A percentile compares a stretch with the other conserved stretches of the same genome.
phyloP scores from a whole-genome alignment of 192 early-diverging fungal genomes.

The Coemansia sp. region DNA sequence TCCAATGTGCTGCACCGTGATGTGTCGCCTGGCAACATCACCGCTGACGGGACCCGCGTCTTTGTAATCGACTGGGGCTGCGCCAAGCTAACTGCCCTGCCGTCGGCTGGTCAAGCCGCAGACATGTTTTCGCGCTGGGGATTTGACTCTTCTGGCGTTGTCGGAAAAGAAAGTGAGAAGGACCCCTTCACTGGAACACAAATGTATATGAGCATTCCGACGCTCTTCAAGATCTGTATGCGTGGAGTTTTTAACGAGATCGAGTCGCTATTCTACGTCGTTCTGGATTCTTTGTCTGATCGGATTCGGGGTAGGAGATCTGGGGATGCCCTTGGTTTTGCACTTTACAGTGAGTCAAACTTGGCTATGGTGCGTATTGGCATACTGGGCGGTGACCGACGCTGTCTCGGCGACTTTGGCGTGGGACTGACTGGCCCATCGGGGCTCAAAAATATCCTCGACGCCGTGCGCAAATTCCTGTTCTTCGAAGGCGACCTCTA shows the following conservation, averaged over 20 bases:
- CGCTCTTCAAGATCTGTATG: background rate
- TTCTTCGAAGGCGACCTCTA: background rate
- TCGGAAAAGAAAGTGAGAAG: background rate
- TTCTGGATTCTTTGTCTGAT: background rate
- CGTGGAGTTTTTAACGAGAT: background rate
- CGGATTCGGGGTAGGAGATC: background rate
- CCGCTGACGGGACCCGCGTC: background rate
- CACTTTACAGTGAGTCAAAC: background rate
- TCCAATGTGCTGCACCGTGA: conserved; percentile 14
- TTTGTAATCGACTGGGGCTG: conserved; percentile 24
- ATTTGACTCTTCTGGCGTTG: background rate
- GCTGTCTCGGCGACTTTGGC: background rate
- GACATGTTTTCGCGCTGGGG: background rate
- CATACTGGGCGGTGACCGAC: background rate
- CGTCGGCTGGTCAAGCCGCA: background rate
- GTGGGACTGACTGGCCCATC: background rate
- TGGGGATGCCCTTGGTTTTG: background rate
- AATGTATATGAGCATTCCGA: conserved; percentile 14
- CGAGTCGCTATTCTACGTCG: background rate
- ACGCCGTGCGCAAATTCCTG: background rate
- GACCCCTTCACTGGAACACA: background rate
- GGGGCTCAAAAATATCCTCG: background rate
- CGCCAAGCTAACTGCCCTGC: background rate
- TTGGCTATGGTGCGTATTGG: background rate
- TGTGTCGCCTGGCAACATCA: conserved; percentile 15